Evolutionary conservation across 768 basidiomycete genomes (phyloP), one percentile per base, ranked within the genome.

Genomic region (Hebeloma cylindrosporum): DNA sequence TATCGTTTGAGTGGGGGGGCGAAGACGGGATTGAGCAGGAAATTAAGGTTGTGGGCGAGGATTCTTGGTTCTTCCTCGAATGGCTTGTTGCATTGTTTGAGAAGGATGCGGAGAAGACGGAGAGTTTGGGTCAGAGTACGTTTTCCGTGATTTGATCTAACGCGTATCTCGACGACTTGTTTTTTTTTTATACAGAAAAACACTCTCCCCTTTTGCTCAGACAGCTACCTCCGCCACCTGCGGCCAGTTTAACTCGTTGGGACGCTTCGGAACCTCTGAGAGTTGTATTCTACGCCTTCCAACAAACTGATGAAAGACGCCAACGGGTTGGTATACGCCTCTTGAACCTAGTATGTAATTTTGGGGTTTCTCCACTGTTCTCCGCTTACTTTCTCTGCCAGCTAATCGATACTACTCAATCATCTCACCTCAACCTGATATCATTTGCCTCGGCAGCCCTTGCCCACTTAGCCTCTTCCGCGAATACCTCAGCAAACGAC

Each of bases 61-160:
- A 82, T 48, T 80, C 85, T 4, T 91, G 88, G 88, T 73, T 77
- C 22, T 59, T 83, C 30, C 70, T 91, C n/a, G 77, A 80, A 16
- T 89, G 84, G 83, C 52, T 89, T 0, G 42, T 91, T 8, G 59
- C 65, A 16, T 52, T 89, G 14, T 87, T 88, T 51, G 85, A 91
- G 57, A 76, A 74, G 51, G 86, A 89, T 48, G 80, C 88, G 53
- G 49, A 53, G 7, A 47, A 63, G 37, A 55, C 57, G 16, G 63
- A 66, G 45, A 50, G 52, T 11, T 60, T 63, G 45, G 69, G 68
- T 39, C 57, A 62, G 44, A 63, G 78, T 77, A 40, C 32, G 54
- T 57, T 26, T 32, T 36, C 34, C n/a, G n/a, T n/a, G n/a, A n/a
- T 23, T 25, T 35, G 35, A 10, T 34, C 35, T 46, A 20, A 35